Evolutionary conservation across 495 filamentous ascomycete genomes (phyloP), one percentile per base, ranked within the genome.

Genomic region (Neurospora tetrasperma): DNA sequence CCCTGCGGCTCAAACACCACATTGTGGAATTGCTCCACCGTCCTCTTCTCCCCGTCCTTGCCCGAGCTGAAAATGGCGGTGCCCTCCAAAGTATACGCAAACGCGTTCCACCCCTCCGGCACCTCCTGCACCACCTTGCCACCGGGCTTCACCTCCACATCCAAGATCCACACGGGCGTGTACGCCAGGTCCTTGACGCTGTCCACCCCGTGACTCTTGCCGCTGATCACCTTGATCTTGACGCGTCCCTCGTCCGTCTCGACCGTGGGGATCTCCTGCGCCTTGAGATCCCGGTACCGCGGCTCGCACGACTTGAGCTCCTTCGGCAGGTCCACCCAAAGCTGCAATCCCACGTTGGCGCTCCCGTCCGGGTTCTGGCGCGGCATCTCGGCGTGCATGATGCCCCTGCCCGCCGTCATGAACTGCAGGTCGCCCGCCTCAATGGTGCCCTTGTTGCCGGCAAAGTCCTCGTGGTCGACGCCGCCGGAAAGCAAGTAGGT

Each of bases 311-410:
- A 85, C 84, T 98, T 98, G 18, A 98, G 84, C 44, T 90, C 79
- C 79, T 89, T 82, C 1, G 95, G 95, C 9, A 98, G 83, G 79
- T 98, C 95, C 41, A 98, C 95, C 95, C 95, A 98, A 6, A 98
- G 84, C 83, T 98, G 95, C 83, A 99, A 86, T 8, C 95, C 95
- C 73, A 97, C 89, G 77, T 93, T 97, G 66, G 91, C 85, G 66
- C 83, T 87, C 6, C 93, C 94, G 79, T 96, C 92, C 3, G 81
- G 73, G 75, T 93, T 93, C 79, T 93, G 90, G 62, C 89, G 86
- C 23, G 95, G 95, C 94, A 98, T 98, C 84, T 98, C 95, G 11
- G 96, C 93, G 79, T 98, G 95, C 87, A 98, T 91, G 78, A 98
- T 97, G 7, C 95, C 95, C 5, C 88, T 84, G 0, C 95, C 95